These are phyloP conservation scores for Chaetomium cochliodes DNA, from an alignment of 495 filamentous ascomycete species.

Conservation along the genomic window DNA sequence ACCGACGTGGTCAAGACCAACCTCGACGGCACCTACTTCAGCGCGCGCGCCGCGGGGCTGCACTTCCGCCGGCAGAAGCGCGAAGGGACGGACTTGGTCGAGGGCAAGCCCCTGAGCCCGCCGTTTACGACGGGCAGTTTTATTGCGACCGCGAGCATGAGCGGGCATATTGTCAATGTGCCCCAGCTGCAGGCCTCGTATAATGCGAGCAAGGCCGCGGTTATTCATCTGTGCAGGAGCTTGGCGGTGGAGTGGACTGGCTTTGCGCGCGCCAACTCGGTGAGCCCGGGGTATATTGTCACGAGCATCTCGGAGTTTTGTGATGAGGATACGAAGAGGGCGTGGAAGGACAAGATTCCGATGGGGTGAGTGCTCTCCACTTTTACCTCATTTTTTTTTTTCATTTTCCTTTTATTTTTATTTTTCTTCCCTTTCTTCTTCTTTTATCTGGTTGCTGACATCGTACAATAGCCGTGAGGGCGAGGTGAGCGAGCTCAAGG, in stretches of 20 bases:
- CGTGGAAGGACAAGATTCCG: conserved; percentile 79
- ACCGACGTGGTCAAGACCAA: conserved; percentile 68
- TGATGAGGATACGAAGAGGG: conserved; percentile 64
- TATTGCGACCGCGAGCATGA: conserved; percentile 77
- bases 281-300: conserved; percentile 84
- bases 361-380: conserved; percentile 59
- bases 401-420: not conserved
- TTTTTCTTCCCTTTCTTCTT: not conserved
- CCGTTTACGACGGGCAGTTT: conserved; percentile 67
- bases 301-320: conserved; percentile 81
- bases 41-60: conserved; percentile 70
- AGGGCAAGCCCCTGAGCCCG: conserved; percentile 59
- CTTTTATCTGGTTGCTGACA: not conserved
- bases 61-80: conserved; percentile 62
- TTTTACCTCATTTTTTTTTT: not conserved
- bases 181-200: conserved; percentile 85
- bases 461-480: conserved; percentile 57
- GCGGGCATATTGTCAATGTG: conserved; percentile 82
- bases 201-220: conserved; percentile 82
- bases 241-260: conserved; percentile 85
- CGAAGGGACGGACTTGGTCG: conserved; percentile 63
- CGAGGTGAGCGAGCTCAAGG: conserved; percentile 76
- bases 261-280: conserved; percentile 77
- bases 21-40: conserved; percentile 79
- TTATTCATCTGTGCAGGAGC: conserved; percentile 80